phyloP scores from a whole-genome alignment of 2,329 filamentous ascomycete genomes.

The Phymatotrichopsis omnivora region DNA sequence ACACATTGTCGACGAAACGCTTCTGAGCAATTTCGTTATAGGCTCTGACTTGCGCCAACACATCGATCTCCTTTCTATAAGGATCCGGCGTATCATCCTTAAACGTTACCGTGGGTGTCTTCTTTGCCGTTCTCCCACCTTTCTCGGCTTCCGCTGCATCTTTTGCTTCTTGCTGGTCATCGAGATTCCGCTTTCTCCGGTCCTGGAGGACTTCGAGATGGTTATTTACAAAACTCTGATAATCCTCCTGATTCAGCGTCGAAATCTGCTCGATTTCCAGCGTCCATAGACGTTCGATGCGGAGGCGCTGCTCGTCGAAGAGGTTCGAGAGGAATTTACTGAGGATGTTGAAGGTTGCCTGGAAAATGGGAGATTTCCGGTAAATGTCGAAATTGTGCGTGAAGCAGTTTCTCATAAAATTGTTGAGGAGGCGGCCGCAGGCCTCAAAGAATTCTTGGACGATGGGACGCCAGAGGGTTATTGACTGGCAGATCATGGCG shows the following conservation, averaged over 20 bases:
- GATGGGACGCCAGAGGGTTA: slow-evolving; percentile 25
- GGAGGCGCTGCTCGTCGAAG: slow-evolving; percentile 1
- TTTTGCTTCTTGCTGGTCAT: slow-evolving; percentile 11
- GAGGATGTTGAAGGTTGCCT: slow-evolving; percentile 36
- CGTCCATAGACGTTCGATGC: slow-evolving; percentile 8
- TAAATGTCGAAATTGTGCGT: slow-evolving; percentile 23
- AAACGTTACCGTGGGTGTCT: not conserved
- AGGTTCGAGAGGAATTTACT: slow-evolving; percentile 24
- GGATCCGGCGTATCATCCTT: slow-evolving; percentile 21
- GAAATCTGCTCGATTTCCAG: slow-evolving; percentile 22
- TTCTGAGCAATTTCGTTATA: slow-evolving; percentile 28
- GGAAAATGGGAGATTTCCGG: slow-evolving; percentile 26
- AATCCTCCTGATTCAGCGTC: slow-evolving; percentile 22
- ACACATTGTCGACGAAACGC: slow-evolving; percentile 29
- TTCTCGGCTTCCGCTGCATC: not conserved
- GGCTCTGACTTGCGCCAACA: slow-evolving; percentile 27
- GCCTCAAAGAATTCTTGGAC: slow-evolving; percentile 21
- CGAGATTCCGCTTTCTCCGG: slow-evolving; percentile 14
- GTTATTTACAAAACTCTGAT: slow-evolving; percentile 11
- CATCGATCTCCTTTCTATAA: slow-evolving; percentile 27
- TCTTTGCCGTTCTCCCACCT: no score
- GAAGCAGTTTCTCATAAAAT: slow-evolving; percentile 19
- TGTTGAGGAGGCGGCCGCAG: slow-evolving; percentile 19
- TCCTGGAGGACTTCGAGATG: slow-evolving; percentile 10
- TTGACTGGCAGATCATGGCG: slow-evolving; percentile 24